Conservation (phyloP, 352 stramenopile genomes). For the Globisporangium apiculatum region DNA sequence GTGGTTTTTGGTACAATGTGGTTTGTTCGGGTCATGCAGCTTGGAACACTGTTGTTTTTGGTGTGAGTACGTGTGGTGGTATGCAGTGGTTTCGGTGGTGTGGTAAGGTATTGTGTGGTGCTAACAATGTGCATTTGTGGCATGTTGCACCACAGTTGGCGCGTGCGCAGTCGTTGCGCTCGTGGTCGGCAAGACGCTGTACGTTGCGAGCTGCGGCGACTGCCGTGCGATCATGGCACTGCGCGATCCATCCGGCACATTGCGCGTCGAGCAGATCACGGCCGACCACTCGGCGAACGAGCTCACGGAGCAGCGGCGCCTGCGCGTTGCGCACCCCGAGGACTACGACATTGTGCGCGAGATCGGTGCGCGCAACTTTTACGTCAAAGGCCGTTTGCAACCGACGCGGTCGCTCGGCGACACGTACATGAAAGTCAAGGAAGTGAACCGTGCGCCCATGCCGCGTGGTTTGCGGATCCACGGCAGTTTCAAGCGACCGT, state of each 20-base stretch:
- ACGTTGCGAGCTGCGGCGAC: slow-evolving; percentile 57
- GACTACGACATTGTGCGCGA: slow-evolving; percentile 68
- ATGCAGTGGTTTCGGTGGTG: not conserved
- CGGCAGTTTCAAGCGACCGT: slow-evolving; percentile 47
- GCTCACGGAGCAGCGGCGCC: slow-evolving; percentile 42
- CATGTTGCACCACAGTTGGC: slow-evolving; percentile 18
- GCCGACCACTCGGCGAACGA: slow-evolving; percentile 65
- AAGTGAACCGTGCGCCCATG: slow-evolving; percentile 60
- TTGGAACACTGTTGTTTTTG: no score
- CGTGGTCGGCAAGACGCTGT: slow-evolving; percentile 45
- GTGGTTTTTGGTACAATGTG: no score
- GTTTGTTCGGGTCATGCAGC: no score
- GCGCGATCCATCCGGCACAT: slow-evolving; percentile 35
- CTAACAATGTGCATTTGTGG: no score
- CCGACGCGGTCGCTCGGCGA: slow-evolving; percentile 57
- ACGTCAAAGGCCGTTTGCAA: slow-evolving; percentile 65
- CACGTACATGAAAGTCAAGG: slow-evolving; percentile 74
- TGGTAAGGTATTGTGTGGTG: no score
- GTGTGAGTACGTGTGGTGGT: not conserved
- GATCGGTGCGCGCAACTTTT: slow-evolving; percentile 57
- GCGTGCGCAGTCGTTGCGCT: slow-evolving; percentile 54
- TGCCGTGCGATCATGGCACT: slow-evolving; percentile 63
- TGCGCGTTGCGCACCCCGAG: slow-evolving; percentile 45
- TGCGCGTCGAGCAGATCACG: slow-evolving; percentile 61
- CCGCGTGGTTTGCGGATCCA: slow-evolving; percentile 46